These are phyloP conservation scores for Anethum foeniculum DNA, from an alignment of 140 eudicot species.

Conservation along the genomic window DNA sequence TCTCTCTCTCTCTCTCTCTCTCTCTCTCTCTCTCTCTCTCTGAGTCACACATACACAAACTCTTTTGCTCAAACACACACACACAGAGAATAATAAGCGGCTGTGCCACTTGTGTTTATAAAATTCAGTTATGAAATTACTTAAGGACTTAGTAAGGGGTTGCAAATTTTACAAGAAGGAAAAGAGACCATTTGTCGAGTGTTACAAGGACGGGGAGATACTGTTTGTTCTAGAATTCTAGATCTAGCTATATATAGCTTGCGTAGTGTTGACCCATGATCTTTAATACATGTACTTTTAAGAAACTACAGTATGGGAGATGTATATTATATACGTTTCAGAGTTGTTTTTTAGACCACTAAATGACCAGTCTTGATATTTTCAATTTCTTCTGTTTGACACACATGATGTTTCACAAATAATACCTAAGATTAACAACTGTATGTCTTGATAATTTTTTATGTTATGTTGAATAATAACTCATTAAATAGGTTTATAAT, in stretches of 20 bases:
- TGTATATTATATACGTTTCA: not conserved
- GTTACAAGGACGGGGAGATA: not conserved
- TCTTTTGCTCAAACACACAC: not conserved
- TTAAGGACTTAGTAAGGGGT: not conserved
- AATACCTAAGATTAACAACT: not conserved
- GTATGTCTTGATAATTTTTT: not conserved
- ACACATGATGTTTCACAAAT: not conserved
- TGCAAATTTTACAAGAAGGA: not conserved
- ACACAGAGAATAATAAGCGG: not conserved
- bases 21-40: conserved; percentile 26
- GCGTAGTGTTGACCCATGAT: not conserved
- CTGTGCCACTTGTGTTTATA: not conserved
- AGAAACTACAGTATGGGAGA: not conserved
- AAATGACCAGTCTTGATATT: not conserved
- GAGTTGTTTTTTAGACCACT: not conserved
- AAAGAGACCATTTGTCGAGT: not conserved
- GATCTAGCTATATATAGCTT: not conserved
- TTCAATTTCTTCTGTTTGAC: not conserved
- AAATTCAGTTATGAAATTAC: not conserved
- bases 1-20: conserved; percentile 25
- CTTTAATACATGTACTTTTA: not conserved
- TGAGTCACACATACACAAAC: conserved; percentile 11
- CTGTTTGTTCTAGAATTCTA: not conserved
- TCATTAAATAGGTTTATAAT: not conserved
- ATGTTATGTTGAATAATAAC: not conserved